phyloP scores from a whole-genome alignment of 2,329 filamentous ascomycete genomes.

The Fusarium haematococcum region DNA sequence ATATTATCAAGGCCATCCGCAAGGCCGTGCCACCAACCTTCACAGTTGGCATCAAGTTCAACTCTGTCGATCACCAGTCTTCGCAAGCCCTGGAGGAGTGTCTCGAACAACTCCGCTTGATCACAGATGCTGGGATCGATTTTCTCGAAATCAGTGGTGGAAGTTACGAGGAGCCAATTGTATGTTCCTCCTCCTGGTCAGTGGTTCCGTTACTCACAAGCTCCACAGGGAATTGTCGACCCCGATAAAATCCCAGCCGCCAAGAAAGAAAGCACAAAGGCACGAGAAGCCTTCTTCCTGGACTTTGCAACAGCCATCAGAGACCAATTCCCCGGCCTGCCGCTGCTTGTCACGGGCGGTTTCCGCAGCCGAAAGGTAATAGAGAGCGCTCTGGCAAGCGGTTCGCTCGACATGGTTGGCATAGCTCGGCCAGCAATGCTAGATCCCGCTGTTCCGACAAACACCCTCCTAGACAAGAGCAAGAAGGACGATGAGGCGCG shows the following conservation, averaged over 20 bases:
- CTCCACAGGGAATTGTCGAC: background rate
- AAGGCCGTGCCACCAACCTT: background rate
- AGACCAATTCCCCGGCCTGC: background rate
- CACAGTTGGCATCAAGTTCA: background rate
- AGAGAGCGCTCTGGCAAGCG: background rate
- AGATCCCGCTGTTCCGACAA: background rate
- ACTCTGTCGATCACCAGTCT: slow-evolving; percentile 1
- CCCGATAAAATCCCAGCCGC: background rate
- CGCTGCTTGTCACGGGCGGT: background rate
- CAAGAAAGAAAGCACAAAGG: background rate
- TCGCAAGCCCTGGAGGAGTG: background rate
- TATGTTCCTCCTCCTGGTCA: background rate
- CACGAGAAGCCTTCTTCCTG: slow-evolving; percentile 4
- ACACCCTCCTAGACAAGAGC: background rate
- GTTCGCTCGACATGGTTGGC: background rate
- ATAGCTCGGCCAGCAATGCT: background rate
- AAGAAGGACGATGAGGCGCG: background rate
- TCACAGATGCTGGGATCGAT: background rate
- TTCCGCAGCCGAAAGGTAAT: background rate
- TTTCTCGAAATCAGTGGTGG: slow-evolving; percentile 12
- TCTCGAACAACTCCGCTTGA: background rate
- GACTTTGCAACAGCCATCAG: background rate
- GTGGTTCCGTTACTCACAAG: background rate
- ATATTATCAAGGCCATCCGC: background rate
- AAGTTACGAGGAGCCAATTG: background rate